Base-by-base conservation (phyloP, 2,329 filamentous ascomycete genomes). In the Ambrosiella cleistominuta region DNA sequence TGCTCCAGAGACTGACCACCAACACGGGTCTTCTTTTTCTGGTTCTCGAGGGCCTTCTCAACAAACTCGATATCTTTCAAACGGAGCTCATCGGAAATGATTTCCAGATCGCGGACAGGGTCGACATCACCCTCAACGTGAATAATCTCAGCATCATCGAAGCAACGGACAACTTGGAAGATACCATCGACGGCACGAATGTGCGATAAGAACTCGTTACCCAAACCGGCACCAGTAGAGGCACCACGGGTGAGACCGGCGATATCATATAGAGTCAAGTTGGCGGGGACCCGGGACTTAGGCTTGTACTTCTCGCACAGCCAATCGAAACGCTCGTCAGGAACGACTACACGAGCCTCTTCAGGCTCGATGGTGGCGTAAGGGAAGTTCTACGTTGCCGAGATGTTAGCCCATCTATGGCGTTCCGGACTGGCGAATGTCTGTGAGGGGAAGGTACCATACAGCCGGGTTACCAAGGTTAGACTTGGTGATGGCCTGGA, bases 61-160 rank as follows among this genome's bases (percentile, higher is more conserved):
- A 87, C 83, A 69, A 97, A 98, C 75, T 98, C 94, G 64, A 96
- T 96, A 73, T 98, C 93, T 77, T 98, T 98, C 71, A 96, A 83
- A 63, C 91, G 83, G 68, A 98, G 76, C 75, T 98, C 93, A 69
- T 97, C 90, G 70, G 84, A 88, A 73, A 98, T 97, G 71, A 98
- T 98, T 68, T 88, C 86, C 65, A 98, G 73, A 77, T 98, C 93
- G 68, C 93, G 85, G 61, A 86, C 81, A 39, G 93, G 94, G 74
- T 98, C 87, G 66, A 98, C 94, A 67, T 98, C 93, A 70, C 93
- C 94, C 78, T 98, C 94, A 64, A 98, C 90, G 79, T 98, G 93
- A 66, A 96, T 97, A 67, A 98, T 98, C 74, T 98, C 93, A 61
- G 91, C 93, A 77, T 98, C 93, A 69, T 98, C 94, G 74, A 98